A percentile compares a stretch with the other conserved stretches of the same genome.
These are phyloP conservation scores for Tulasnella calospora DNA, from an alignment of 768 basidiomycete genomes.

Conservation along the genomic window DNA sequence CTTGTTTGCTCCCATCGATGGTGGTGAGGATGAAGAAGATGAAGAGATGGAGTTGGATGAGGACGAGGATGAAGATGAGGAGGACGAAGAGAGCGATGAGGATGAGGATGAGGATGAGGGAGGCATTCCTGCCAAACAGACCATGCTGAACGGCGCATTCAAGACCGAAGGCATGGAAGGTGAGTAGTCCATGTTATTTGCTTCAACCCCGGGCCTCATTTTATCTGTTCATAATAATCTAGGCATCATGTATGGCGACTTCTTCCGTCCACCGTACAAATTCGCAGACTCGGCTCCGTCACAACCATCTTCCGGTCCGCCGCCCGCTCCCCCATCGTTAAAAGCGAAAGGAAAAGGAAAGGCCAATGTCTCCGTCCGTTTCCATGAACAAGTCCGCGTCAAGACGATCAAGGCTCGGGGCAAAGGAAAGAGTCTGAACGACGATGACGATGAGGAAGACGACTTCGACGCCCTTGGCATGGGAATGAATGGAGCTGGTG, in stretches of 20 bases:
- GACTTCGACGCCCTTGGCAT: constrained; percentile 31
- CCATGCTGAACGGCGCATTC: neutral
- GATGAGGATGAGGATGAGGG: constrained; percentile 35
- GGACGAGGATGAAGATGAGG: neutral
- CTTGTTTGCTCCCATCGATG: constrained; percentile 59
- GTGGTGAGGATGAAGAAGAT: constrained; percentile 42
- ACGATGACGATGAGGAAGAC: constrained; percentile 35
- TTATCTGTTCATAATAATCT: neutral
- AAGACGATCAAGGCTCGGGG: constrained; percentile 73
- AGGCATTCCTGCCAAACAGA: neutral
- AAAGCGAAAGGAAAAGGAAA: constrained; percentile 27
- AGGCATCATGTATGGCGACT: constrained; percentile 56
- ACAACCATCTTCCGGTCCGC: constrained; percentile 29
- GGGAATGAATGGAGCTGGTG: constrained; percentile 30
- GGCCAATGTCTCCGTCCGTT: constrained; percentile 53
- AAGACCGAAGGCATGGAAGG: constrained; percentile 14
- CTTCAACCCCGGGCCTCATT: neutral
- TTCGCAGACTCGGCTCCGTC: neutral
- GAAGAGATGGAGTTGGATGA: constrained; percentile 28
- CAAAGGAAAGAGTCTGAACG: constrained; percentile 41
- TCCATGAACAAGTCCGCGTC: constrained; percentile 74
- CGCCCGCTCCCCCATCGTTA: constrained; percentile 29
- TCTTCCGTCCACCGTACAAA: constrained; percentile 62
- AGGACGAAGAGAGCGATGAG: constrained; percentile 25
- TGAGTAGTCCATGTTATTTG: neutral